Conservation (phyloP, 176 grass and related monocot species). For the Melocanna baccifera region DNA sequence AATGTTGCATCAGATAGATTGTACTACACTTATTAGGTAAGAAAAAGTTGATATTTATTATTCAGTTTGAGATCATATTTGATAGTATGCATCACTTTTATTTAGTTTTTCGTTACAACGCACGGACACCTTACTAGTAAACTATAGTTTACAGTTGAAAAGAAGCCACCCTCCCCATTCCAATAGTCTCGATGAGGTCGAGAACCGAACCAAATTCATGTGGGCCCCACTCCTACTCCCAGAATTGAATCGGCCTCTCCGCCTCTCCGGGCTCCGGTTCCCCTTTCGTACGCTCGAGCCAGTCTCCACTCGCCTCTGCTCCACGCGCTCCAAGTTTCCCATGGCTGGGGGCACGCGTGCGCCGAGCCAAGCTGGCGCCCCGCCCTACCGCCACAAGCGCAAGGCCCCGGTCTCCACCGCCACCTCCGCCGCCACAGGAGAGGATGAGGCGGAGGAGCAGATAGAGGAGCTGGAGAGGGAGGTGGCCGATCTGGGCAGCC, state of each 20-base stretch:
- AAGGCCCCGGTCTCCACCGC: slow-evolving; percentile 1
- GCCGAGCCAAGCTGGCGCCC: not conserved
- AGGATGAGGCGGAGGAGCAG: slow-evolving; percentile 23
- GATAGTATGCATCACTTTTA: too few species aligned
- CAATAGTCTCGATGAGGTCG: too few species aligned
- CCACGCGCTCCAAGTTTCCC: not conserved
- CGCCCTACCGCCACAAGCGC: slow-evolving; percentile 40
- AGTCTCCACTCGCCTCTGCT: not conserved
- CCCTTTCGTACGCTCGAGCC: not conserved
- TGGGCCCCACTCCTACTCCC: not conserved
- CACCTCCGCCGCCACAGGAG: not conserved
- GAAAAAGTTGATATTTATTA: too few species aligned
- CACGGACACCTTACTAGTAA: too few species aligned
- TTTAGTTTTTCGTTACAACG: too few species aligned
- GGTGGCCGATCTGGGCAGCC: slow-evolving; percentile 52
- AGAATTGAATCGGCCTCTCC: not conserved
- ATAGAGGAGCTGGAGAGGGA: slow-evolving; percentile 49
- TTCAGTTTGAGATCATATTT: too few species aligned
- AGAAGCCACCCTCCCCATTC: too few species aligned
- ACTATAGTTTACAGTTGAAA: too few species aligned
- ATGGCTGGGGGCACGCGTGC: slow-evolving; percentile 40
- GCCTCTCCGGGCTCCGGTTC: not conserved
- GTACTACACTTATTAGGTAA: too few species aligned
- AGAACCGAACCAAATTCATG: not conserved
- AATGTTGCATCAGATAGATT: too few species aligned